phyloP scores from a whole-genome alignment of 352 stramenopile species.

The Vaucheria bursata region DNA sequence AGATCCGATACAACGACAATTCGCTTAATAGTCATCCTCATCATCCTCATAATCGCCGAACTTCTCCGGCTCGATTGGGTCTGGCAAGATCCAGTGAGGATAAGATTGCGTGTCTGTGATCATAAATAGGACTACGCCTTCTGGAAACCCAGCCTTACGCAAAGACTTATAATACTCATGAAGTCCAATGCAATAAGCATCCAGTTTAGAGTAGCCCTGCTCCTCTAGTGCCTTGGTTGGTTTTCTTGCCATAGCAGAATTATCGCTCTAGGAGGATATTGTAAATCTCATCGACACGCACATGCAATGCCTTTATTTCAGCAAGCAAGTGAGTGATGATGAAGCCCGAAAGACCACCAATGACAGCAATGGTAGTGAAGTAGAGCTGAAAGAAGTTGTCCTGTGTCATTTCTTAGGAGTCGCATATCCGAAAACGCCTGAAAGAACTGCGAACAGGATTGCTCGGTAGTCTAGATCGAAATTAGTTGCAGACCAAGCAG shows the following conservation, averaged over 20 bases:
- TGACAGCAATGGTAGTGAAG: conserved; percentile 6
- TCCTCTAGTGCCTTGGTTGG: conserved; percentile 4
- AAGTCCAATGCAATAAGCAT: conserved; percentile 8
- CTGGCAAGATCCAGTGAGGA: conserved; percentile 4
- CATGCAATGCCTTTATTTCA: conserved; percentile 8
- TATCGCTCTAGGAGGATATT: conserved; percentile 7
- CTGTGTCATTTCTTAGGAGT: conserved; percentile 7
- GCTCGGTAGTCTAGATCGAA: conserved; percentile 5
- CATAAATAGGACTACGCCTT: conserved; percentile 7
- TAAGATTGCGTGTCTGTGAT: conserved; percentile 7
- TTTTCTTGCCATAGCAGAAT: conserved; percentile 8
- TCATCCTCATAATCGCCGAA: conserved; percentile 6
- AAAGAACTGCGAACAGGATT: conserved; percentile 7
- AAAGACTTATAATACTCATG: conserved; percentile 9
- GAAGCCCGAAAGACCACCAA: conserved; percentile 4
- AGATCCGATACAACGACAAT: conserved; percentile 7
- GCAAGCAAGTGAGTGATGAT: conserved; percentile 6
- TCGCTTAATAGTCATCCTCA: conserved; percentile 7
- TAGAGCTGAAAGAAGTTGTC: conserved; percentile 7
- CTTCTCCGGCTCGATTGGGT: conserved; percentile 4
- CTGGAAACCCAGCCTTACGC: conserved; percentile 4
- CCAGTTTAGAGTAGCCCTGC: conserved; percentile 4
- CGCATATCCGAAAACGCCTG: conserved; percentile 4
- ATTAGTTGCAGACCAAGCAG: conserved; percentile 6
- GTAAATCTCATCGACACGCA: conserved; percentile 6